Base-by-base conservation (phyloP, 75 land plant species). In the Chamaecyparis obtusa region DNA sequence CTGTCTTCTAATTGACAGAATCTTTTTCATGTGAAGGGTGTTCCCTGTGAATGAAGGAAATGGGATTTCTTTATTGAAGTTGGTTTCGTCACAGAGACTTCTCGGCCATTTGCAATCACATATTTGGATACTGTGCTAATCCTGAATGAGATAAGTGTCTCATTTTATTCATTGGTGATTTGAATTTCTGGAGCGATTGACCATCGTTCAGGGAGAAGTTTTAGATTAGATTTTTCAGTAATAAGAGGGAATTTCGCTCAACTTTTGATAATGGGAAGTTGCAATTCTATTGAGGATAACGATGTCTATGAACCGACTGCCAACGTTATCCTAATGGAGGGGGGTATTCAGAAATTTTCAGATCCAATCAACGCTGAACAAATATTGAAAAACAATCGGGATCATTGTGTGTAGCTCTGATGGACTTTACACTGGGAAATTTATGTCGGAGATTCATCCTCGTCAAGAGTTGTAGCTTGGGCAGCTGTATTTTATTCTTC, bases 401-500 rank as follows among this genome's bases (percentile, higher is more conserved):
- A 56, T 13, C 33, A 49, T 49, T 88, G 16, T 94, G 3, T 92
- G 95, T 90, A 86, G 78, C 77, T 89, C 92, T 36, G 95, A 94
- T 77, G 7, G 19, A 0, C 85, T 94, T 15, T 84, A 41, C 72
- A 89, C 64, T 87, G 92, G 89, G 41, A 83, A 89, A 7, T 33
- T 37, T 79, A 90, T 92, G 0, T 89, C 91, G 9, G 88, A 89
- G 27, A 17, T 92, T 87, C 80, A 27, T 19, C 51, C 86, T 1
- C n/a, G 85, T 16, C 69, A 91, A 9, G 74, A 36, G 1, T 89
- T 94, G 39, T 84, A 86, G 33, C 83, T 82, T 3, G 86, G 88
- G 14, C 91, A 92, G 84, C 78, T 94, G 33, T 94, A 92, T 74
- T 94, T 94, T 87, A 71, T 94, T 19, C 92, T 94, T 36, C 90